These are phyloP conservation scores for Porphyrellus cyaneotinctus DNA, from an alignment of 768 basidiomycete species.

Conservation along the genomic window DNA sequence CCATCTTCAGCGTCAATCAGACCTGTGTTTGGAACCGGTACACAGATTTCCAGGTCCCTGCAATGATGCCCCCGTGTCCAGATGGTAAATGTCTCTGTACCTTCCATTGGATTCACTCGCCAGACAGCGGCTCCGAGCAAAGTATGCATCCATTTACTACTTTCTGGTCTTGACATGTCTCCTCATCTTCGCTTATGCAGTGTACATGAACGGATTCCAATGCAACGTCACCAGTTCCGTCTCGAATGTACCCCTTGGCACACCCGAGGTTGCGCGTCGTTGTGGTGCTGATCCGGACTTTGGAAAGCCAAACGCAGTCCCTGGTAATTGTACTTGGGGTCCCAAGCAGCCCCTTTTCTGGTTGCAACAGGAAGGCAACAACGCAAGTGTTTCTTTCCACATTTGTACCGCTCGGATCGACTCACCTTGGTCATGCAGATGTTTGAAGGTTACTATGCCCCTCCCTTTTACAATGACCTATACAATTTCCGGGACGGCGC, in stretches of 20 bases:
- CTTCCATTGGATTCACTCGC: conserved; percentile 70
- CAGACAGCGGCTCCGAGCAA: conserved; percentile 58
- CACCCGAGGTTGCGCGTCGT: conserved; percentile 55
- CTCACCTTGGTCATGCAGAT: conserved; percentile 38
- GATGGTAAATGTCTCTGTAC: conserved; percentile 62
- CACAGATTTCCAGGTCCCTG: conserved; percentile 67
- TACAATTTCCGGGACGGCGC: conserved; percentile 73
- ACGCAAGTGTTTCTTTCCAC: conserved; percentile 37
- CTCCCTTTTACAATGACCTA: conserved; percentile 62
- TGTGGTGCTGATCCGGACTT: conserved; percentile 58
- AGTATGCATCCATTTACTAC: conserved; percentile 35
- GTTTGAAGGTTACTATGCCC: conserved; percentile 58
- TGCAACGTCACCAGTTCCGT: conserved; percentile 57
- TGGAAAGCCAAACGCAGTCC: conserved; percentile 39
- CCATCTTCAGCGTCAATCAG: conserved; percentile 71
- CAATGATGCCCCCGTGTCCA: conserved; percentile 64
- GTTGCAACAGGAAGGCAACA: conserved; percentile 60
- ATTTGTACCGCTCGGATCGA: not conserved
- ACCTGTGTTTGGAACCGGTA: conserved; percentile 70
- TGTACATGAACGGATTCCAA: conserved; percentile 74
- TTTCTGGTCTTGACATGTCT: not conserved
- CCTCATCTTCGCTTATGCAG: conserved; percentile 27
- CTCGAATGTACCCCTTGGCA: conserved; percentile 49
- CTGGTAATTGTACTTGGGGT: conserved; percentile 69
- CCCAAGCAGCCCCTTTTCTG: conserved; percentile 71